A percentile compares a stretch with the other conserved stretches of the same genome.
Conservation (phyloP, 2,329 filamentous ascomycete species). For the Aspergillus luchuensis region DNA sequence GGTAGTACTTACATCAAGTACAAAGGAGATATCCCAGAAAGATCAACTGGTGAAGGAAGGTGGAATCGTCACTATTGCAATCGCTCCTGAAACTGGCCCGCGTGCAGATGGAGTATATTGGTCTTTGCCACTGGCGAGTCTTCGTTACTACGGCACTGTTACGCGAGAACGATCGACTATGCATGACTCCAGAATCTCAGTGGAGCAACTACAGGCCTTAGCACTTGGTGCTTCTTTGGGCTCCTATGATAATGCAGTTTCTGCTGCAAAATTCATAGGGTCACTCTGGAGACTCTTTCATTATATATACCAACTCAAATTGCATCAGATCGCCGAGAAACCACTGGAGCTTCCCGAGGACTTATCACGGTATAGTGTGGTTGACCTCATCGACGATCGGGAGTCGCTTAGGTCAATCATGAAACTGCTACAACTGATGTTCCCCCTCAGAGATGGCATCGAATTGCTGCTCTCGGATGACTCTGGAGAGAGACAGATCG, state of each 20-base stretch:
- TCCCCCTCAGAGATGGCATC: neutral
- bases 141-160: slow-evolving; percentile 13
- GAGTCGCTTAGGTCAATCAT: neutral
- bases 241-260: neutral
- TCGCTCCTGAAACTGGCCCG: slow-evolving; percentile 7
- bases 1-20: slow-evolving; percentile 4
- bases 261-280: neutral
- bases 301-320: neutral
- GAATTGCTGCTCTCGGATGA: neutral
- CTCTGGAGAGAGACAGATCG: neutral
- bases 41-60: slow-evolving; percentile 1
- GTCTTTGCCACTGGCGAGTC: slow-evolving; percentile 14
- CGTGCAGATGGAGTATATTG: slow-evolving; percentile 13
- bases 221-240: slow-evolving; percentile 7
- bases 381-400: neutral
- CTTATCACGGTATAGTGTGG: neutral
- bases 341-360: neutral
- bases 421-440: neutral
- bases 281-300: neutral
- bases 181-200: slow-evolving; percentile 9
- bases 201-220: neutral
- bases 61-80: slow-evolving; percentile 9
- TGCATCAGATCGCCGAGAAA: neutral
- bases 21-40: neutral
- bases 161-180: slow-evolving; percentile 5